These are phyloP conservation scores for Chlorella sorokiniana DNA, from an alignment of 139 green algal genomes.

Conservation along the genomic window DNA sequence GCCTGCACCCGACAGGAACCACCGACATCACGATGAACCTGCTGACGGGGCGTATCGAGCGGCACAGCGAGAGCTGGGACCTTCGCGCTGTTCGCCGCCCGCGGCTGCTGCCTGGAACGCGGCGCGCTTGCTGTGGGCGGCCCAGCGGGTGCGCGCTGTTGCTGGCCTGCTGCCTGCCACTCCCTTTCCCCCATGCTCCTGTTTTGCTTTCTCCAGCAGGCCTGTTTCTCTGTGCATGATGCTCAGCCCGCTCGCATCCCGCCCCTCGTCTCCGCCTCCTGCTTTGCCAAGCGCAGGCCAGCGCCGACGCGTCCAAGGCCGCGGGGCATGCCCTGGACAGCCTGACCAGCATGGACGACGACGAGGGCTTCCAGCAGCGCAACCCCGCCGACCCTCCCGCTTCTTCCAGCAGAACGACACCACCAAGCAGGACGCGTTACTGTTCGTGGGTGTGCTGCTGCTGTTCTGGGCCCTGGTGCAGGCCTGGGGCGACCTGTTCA, in stretches of 20 bases:
- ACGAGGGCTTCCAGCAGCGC: neutral
- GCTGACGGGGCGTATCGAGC: constrained; percentile 68
- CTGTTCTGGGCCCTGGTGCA: constrained; percentile 44
- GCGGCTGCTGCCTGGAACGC: constrained; percentile 38
- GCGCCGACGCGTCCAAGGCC: neutral
- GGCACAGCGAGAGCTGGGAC: constrained; percentile 64
- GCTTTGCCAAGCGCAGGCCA: neutral
- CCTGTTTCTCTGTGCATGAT: neutral
- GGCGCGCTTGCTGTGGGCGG: constrained; percentile 48
- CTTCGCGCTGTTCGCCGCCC: constrained; percentile 42
- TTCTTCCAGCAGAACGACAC: constrained; percentile 64
- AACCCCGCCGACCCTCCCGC: constrained; percentile 57
- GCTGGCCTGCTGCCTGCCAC: neutral
- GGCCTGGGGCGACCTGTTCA: constrained; percentile 27
- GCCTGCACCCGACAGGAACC: too few relatives aligned
- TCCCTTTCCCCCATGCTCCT: neutral
- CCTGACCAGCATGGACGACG: constrained; percentile 40
- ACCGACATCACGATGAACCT: constrained; percentile 65
- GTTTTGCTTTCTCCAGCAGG: too few relatives aligned
- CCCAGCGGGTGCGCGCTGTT: constrained; percentile 35
- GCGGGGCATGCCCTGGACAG: constrained; percentile 30
- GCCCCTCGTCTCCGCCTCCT: neutral
- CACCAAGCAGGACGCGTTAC: constrained; percentile 39
- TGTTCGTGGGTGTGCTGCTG: constrained; percentile 26
- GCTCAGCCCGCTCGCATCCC: too few relatives aligned